Percentiles rank a stretch among this genome's conserved stretches.
Conservation (phyloP, 2,329 filamentous ascomycete species). For the Fusarium papillatum region DNA sequence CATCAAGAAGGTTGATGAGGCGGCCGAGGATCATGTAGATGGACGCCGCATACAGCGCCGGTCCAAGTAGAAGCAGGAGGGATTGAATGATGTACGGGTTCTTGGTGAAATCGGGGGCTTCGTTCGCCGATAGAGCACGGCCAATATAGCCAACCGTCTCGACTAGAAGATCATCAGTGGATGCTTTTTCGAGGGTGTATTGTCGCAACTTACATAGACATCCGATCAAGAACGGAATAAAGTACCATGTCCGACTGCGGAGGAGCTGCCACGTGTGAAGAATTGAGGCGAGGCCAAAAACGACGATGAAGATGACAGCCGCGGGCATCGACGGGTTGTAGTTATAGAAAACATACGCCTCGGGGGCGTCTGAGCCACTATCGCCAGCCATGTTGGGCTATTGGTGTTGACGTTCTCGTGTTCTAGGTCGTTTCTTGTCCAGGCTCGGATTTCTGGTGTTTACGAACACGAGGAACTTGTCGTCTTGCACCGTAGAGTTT, state of each 20-base stretch:
- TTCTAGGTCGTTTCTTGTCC: not conserved
- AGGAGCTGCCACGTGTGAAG: constrained; percentile 57
- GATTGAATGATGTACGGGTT: constrained; percentile 56
- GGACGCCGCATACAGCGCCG: constrained; percentile 58
- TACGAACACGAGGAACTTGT: not conserved
- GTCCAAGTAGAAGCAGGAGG: constrained; percentile 53
- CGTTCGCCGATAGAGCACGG: constrained; percentile 58
- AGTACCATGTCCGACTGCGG: constrained; percentile 62
- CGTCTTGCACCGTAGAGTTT: not conserved
- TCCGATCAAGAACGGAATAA: constrained; percentile 66
- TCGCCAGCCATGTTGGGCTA: constrained; percentile 28
- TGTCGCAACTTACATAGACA: constrained; percentile 57
- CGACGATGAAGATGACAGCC: constrained; percentile 56
- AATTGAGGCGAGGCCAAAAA: constrained; percentile 55
- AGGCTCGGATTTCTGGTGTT: not conserved
- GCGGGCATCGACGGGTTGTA: constrained; percentile 61
- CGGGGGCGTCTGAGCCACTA: constrained; percentile 9
- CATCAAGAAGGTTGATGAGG: constrained; percentile 54
- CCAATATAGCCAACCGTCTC: constrained; percentile 58
- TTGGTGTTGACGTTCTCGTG: constrained; percentile 2
- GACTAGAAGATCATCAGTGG: constrained; percentile 31
- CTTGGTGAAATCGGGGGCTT: constrained; percentile 53
- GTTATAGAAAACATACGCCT: constrained; percentile 53
- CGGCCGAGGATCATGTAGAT: constrained; percentile 63
- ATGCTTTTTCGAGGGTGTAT: too few relatives aligned